Conservation (phyloP, 2,329 filamentous ascomycete genomes). For the Colletotrichum brevisporum region DNA sequence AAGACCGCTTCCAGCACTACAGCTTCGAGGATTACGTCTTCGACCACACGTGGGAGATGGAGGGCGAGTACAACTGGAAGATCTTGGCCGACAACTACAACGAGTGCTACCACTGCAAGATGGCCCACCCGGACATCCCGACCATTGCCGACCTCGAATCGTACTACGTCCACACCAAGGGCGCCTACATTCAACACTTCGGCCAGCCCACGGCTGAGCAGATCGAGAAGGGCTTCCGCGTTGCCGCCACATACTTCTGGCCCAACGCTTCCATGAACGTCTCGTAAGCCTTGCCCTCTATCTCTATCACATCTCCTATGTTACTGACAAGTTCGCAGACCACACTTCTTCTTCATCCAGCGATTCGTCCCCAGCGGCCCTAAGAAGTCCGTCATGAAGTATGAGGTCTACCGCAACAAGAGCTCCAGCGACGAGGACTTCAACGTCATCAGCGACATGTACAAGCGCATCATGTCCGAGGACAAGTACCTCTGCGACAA, state of each 20-base stretch:
- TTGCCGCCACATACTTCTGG: conserved; percentile 64
- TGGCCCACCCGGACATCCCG: conserved; percentile 70
- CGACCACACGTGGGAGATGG: conserved; percentile 71
- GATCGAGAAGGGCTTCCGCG: conserved; percentile 59
- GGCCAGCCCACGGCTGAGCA: conserved; percentile 63
- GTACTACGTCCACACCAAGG: conserved; percentile 66
- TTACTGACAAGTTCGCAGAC: conserved; percentile 50
- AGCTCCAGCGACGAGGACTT: conserved; percentile 72
- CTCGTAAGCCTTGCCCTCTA: conserved; percentile 55
- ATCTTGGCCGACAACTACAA: conserved; percentile 75
- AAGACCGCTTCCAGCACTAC: conserved; percentile 60
- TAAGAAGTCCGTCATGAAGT: conserved; percentile 67
- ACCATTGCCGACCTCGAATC: conserved; percentile 69
- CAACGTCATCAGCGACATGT: conserved; percentile 69
- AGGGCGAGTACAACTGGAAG: conserved; percentile 73
- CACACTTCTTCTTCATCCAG: conserved; percentile 76
- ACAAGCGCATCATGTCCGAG: conserved; percentile 75
- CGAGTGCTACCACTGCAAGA: conserved; percentile 75
- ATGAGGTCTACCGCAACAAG: conserved; percentile 75
- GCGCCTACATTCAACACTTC: conserved; percentile 65
- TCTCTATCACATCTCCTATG: background rate
- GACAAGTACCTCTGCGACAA: conserved; percentile 74
- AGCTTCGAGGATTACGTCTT: conserved; percentile 68
- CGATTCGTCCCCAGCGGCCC: conserved; percentile 70
- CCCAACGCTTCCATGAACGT: conserved; percentile 66